Evolutionary conservation across 148 eudicot genomes (phyloP).

Genomic region (Spergularia bocconei): DNA sequence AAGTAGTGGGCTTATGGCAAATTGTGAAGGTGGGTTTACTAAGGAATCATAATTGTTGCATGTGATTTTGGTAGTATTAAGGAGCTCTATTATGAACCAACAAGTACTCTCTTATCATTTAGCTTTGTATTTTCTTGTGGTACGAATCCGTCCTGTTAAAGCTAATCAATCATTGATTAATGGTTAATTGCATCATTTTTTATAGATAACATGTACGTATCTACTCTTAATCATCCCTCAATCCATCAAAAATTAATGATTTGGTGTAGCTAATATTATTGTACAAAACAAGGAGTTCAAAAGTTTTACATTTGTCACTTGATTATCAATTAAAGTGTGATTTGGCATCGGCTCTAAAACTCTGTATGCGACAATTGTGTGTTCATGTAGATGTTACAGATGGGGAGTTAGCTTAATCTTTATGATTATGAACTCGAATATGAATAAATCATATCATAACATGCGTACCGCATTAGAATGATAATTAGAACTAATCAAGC

Average conservation of each 20-base stretch:
- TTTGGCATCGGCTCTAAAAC: too few relatives aligned
- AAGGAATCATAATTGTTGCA: conserved; percentile 28
- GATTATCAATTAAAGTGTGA: too few relatives aligned
- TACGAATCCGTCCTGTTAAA: conserved; percentile 31
- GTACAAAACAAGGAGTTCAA: neutral
- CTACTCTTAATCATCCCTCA: conserved; percentile 2
- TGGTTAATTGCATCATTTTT: neutral
- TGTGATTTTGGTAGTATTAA: conserved; percentile 32
- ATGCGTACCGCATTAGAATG: too few relatives aligned
- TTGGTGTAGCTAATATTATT: neutral
- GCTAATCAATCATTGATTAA: conserved; percentile 16
- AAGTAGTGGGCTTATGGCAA: conserved; percentile 14
- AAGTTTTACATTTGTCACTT: neutral
- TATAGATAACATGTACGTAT: conserved; percentile 1
- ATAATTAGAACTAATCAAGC: too few relatives aligned
- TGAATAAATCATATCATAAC: too few relatives aligned
- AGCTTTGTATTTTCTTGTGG: conserved; percentile 6
- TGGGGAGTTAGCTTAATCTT: too few relatives aligned
- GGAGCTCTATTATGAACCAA: conserved; percentile 10
- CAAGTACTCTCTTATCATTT: conserved; percentile 1
- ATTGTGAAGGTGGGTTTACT: conserved; percentile 16
- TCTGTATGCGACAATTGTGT: too few relatives aligned
- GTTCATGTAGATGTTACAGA: too few relatives aligned
- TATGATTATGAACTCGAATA: too few relatives aligned
- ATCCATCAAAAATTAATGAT: conserved; percentile 7